phyloP scores from a whole-genome alignment of 805 yeast species.

The Kodamaea kaohsiungensis region DNA sequence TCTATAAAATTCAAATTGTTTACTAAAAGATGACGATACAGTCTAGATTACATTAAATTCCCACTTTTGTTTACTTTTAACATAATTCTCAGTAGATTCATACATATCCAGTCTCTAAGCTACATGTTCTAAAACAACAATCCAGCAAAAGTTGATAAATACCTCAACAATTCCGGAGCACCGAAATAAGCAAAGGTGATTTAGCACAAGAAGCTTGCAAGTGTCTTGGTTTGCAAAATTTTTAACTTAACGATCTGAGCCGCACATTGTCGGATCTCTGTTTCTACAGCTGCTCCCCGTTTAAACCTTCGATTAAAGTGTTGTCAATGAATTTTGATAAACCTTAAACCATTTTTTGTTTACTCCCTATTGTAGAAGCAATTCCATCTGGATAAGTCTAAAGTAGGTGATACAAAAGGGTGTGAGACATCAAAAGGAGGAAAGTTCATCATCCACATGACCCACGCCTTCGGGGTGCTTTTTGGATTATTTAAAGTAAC shows the following conservation, averaged over 20 bases:
- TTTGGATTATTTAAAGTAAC: not conserved
- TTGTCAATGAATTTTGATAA: not conserved
- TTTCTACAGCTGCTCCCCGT: not conserved
- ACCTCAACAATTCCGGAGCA: too few species aligned
- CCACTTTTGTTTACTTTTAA: too few species aligned
- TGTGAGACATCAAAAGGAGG: not conserved
- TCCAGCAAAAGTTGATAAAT: too few species aligned
- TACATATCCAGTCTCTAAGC: too few species aligned
- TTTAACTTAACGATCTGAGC: not conserved
- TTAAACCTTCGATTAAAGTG: not conserved
- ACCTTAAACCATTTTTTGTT: not conserved
- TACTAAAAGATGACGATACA: not conserved
- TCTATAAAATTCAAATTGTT: not conserved
- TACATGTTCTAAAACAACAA: too few species aligned
- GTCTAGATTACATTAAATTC: not conserved
- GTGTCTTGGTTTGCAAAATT: too few species aligned
- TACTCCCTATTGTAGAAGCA: not conserved
- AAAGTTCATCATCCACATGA: not conserved
- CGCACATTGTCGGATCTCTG: not conserved
- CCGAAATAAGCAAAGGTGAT: too few species aligned
- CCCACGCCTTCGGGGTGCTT: slow-evolving; percentile 13
- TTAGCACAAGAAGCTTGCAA: too few species aligned
- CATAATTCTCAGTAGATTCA: too few species aligned
- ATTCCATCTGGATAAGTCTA: not conserved
- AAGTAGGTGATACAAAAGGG: not conserved